These are phyloP conservation scores for Ambrosiella beaveri DNA, from an alignment of 2,329 filamentous ascomycete genomes.

Conservation along the genomic window DNA sequence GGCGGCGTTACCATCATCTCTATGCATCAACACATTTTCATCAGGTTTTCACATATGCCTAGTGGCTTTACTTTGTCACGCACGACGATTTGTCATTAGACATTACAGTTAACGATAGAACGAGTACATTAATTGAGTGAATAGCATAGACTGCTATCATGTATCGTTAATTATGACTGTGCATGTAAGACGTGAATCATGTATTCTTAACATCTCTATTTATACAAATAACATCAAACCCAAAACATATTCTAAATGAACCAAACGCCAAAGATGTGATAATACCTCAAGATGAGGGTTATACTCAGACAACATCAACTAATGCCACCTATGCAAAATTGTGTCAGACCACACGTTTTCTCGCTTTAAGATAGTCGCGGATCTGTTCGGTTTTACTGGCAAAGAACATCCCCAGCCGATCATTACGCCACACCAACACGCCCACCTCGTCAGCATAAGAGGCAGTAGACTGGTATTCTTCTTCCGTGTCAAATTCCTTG, in stretches of 20 bases:
- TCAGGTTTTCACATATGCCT: too few species aligned
- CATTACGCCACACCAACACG: conserved; percentile 74
- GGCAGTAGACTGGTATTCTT: conserved; percentile 53
- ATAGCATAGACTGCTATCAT: too few species aligned
- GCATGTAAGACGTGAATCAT: too few species aligned
- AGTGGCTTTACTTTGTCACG: too few species aligned
- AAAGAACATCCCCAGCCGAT: conserved; percentile 71
- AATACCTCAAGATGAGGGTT: too few species aligned
- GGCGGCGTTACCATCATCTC: background rate
- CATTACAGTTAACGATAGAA: too few species aligned
- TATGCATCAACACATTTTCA: background rate
- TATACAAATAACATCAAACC: background rate
- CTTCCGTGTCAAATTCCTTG: conserved; percentile 60
- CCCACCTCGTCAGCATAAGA: conserved; percentile 81
- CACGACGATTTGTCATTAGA: too few species aligned
- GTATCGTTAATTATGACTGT: too few species aligned
- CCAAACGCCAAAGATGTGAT: background rate
- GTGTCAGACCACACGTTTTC: conserved; percentile 27
- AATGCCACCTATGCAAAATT: too few species aligned
- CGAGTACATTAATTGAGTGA: too few species aligned
- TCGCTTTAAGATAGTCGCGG: conserved; percentile 55
- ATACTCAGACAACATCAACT: too few species aligned
- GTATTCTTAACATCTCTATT: background rate
- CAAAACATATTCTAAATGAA: too few species aligned
- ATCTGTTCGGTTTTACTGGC: conserved; percentile 84